Base-by-base conservation (phyloP, 1,284 basidiomycete species). In the Malassezia restricta region DNA sequence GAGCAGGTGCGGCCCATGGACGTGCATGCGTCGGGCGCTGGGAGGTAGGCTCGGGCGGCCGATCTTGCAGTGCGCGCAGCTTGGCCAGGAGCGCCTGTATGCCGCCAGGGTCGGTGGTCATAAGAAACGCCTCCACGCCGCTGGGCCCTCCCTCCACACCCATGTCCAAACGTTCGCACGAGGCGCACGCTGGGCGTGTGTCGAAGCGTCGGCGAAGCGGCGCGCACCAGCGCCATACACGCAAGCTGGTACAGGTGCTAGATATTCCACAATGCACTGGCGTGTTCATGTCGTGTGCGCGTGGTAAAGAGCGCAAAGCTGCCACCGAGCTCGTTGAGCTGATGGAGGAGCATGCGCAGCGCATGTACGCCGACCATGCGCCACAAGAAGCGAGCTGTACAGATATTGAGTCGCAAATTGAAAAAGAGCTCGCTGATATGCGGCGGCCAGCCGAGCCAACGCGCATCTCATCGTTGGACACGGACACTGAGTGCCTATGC, bases 331-430 rank as follows among this genome's bases (percentile, higher is more conserved):
- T 71, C 14, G 54, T 63, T 30, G 65, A 65, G 9, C n/a, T 61
- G 24, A 42, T 71, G 28, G 59, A 65, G 24, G 68, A 71, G 1
- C 47, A 33, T 3, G 40, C 29, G 3, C 41, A 45, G 29, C 15
- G 33, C 33, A 41, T 47, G 20, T 39, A 51, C 17, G 40, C 27
- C 8, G 24, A 37, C n/a, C 33, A 8, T 6, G 43, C 41, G 15
- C 50, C 59, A 27, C 56, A 64, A 6, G 61, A 62, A 31, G 58
- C 59, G 57, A 63, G 64, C n/a, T 58, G 55, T 1, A 55, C 58
- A 46, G 68, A 68, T 38, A 63, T 71, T 28, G 66, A 66, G 50
- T 55, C 62, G 24, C 63, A 69, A 42, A 67, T 71, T 30, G 56
- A 55, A 17, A 57, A 61, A 24, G 68, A 71, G 32, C 56, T 71